phyloP scores from a whole-genome alignment of 2,329 filamentous ascomycete genomes.

The Eurotiales sp. region DNA sequence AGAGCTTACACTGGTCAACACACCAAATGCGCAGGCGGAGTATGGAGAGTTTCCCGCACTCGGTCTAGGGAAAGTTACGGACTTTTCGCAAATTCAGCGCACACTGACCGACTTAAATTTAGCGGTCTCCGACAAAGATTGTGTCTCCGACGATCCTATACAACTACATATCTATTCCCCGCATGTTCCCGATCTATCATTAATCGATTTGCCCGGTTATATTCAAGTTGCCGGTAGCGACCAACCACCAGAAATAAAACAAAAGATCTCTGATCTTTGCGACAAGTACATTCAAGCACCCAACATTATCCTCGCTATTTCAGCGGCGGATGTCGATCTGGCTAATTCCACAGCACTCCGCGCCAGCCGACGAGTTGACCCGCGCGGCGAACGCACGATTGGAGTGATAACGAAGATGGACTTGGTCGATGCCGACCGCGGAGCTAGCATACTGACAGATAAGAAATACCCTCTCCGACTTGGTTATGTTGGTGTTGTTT shows the following conservation, averaged over 20 bases:
- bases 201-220: constrained; percentile 95
- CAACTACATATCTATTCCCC: constrained; percentile 94
- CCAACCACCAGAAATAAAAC: constrained; percentile 85
- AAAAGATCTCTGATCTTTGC: constrained; percentile 92
- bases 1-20: constrained; percentile 93
- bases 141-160: constrained; percentile 94
- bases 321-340: constrained; percentile 92
- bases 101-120: constrained; percentile 93
- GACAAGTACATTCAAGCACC: constrained; percentile 97
- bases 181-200: constrained; percentile 87
- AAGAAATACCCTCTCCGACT: constrained; percentile 92
- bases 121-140: constrained; percentile 84
- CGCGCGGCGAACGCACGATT: constrained; percentile 90
- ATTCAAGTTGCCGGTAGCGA: constrained; percentile 93
- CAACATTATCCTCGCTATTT: constrained; percentile 95
- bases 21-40: constrained; percentile 77
- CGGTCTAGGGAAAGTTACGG: constrained; percentile 81
- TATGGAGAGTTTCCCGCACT: constrained; percentile 96
- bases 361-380: constrained; percentile 87
- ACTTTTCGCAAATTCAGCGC: constrained; percentile 78
- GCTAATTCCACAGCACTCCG: constrained; percentile 92
- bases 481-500: constrained; percentile 94
- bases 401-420: constrained; percentile 99
- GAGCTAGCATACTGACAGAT: constrained; percentile 74
- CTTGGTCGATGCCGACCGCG: constrained; percentile 78